Evolutionary conservation across 371 early-diverging fungal species (phyloP).

Genomic region (Mortierella sp.): DNA sequence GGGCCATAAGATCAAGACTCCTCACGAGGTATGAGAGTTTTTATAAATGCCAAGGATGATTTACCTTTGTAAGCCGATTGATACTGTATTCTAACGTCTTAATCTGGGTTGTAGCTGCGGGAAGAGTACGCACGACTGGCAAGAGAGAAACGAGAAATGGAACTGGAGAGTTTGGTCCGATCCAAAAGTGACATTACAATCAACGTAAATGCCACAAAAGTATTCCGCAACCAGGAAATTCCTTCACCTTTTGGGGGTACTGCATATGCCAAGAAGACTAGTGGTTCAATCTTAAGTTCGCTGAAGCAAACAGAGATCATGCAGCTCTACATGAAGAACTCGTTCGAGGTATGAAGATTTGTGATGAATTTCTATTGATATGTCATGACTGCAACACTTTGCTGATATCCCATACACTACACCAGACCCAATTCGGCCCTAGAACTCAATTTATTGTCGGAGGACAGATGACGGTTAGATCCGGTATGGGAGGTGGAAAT

Average conservation of each 20-base stretch:
- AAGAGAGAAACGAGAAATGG: constrained; percentile 75
- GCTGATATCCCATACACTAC: neutral
- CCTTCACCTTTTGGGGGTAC: constrained; percentile 62
- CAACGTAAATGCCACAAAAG: constrained; percentile 66
- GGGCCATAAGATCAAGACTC: constrained; percentile 80
- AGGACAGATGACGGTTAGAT: constrained; percentile 78
- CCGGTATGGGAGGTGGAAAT: constrained; percentile 85
- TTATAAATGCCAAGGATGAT: neutral
- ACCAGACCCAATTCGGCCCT: constrained; percentile 77
- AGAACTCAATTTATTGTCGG: constrained; percentile 73
- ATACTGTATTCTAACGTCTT: constrained; percentile 1
- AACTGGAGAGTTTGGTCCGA: constrained; percentile 85
- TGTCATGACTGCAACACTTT: neutral
- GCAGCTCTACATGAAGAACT: constrained; percentile 84
- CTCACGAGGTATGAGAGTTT: constrained; percentile 76
- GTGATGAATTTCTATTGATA: neutral
- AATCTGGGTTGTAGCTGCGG: constrained; percentile 66
- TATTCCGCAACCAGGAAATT: constrained; percentile 69
- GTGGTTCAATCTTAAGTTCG: constrained; percentile 38
- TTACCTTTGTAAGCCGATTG: neutral
- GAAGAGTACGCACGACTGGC: constrained; percentile 88
- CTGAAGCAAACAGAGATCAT: constrained; percentile 71
- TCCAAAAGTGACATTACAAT: constrained; percentile 73
- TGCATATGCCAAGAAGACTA: constrained; percentile 29
- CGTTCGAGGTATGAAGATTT: constrained; percentile 76